Conservation (phyloP, 257 asterid genomes). For the Ilex aquifolium region DNA sequence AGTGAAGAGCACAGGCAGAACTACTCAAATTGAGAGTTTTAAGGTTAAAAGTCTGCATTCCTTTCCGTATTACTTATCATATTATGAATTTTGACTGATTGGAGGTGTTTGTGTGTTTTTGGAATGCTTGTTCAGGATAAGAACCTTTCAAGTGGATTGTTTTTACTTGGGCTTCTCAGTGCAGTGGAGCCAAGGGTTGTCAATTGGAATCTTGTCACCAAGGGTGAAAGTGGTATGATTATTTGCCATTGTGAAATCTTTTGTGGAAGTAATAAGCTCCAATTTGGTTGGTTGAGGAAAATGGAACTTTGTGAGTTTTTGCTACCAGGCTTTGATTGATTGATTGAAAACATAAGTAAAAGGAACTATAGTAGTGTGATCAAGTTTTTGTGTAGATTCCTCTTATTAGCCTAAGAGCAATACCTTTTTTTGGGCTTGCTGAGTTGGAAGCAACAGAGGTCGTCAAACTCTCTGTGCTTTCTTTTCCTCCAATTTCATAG, state of each 20-base stretch:
- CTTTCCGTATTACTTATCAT: constrained; percentile 1
- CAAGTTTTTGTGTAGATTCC: too few relatives aligned
- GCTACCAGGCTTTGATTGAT: neutral
- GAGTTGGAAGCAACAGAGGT: too few relatives aligned
- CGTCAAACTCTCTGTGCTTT: too few relatives aligned
- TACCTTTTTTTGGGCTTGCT: too few relatives aligned
- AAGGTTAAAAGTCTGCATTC: constrained; percentile 44
- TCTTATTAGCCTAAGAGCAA: too few relatives aligned
- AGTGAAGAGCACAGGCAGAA: constrained; percentile 71
- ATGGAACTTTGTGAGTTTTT: neutral
- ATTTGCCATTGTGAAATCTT: constrained; percentile 11
- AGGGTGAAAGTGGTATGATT: constrained; percentile 81
- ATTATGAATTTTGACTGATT: constrained; percentile 10
- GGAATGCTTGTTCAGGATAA: constrained; percentile 55
- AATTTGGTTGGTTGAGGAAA: neutral
- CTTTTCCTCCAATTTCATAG: too few relatives aligned
- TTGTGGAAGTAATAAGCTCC: constrained; percentile 1
- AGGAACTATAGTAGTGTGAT: too few relatives aligned
- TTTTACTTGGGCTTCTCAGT: constrained; percentile 90
- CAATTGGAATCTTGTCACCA: constrained; percentile 93
- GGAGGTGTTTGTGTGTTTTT: constrained; percentile 7
- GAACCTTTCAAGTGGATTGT: constrained; percentile 80
- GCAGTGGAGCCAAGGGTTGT: constrained; percentile 97
- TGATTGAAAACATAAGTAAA: too few relatives aligned
- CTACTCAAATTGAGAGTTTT: constrained; percentile 76